Base-by-base conservation (phyloP, 129 eudicot species). In the Lonicera japonica region DNA sequence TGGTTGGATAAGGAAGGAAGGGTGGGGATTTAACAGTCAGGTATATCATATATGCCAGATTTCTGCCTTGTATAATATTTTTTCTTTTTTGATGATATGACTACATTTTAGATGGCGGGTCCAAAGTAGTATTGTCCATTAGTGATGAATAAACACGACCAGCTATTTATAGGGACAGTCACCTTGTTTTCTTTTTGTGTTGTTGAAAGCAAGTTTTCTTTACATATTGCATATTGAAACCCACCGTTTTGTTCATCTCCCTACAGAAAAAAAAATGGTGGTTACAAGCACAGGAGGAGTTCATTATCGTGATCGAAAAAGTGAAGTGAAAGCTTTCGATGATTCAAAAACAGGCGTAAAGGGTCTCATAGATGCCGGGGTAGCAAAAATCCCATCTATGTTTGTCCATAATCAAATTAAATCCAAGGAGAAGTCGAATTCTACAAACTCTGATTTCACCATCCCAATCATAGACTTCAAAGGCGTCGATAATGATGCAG, bases 381-480 rank as follows among this genome's bases (percentile, higher is more conserved):
- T 67, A 9, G 18, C 63, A 0, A 20, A 71, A 36, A 54, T 77
- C 73, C 82, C 55, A 16, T n/a, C 20, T 9, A 50, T 50, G 21
- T 50, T 50, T 17, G 55, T 50, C 55, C 55, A 43, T 10, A 43
- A 43, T 14, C 50, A 43, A 8, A 14, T 43, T 43, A 43, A 43
- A 8, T 14, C 16, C 50, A 14, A 4, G 13, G 50, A 43, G 16
- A 43, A 43, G 1, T 43, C 50, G 8, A 14, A 8, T 11, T 43
- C 16, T 10, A 1, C 2, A 43, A 14, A 43, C 13, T 43, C 50
- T 14, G 50, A 8, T 10, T 43, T 43, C 50, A 43, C 14, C 8
- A 21, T 77, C 50, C 90, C 90, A 7, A 70, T 70, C 2, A 60
- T 84, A 8, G 86, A 84, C 53, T 65, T 84, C 0, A 63, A 57